Base-by-base conservation (phyloP, 257 asterid genomes). In the Mitragyna speciosa region DNA sequence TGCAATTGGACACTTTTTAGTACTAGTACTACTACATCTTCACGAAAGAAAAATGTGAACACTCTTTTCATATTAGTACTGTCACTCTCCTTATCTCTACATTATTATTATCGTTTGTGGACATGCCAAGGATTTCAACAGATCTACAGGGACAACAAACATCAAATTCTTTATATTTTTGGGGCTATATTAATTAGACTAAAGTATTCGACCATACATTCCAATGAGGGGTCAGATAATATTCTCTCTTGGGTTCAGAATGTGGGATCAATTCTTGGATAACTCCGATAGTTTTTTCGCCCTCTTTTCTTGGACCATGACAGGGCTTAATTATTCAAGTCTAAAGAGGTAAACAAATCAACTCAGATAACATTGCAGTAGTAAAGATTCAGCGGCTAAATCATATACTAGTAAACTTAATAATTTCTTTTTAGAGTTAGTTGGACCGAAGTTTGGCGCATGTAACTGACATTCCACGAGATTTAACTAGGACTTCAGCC, bases 11-110 rank as follows among this genome's bases (percentile, higher is more conserved):
- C 74, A 49, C 56, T 63, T 26, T 36, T 63, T 63, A 63, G 68
- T n/a, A n/a, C 6, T 22, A 17, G 4, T 59, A 8, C 9, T 75
- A 49, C 58, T 75, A 41, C 41, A 30, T 67, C 36, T 4, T 14
- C 72, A 63, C 22, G 1, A 59, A 48, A 71, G 63, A 6, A 68
- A 66, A 66, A 66, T n/a, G 28, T 7, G 0, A 51, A 43, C 54
- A 30, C 45, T 64, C 78, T 72, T 76, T 28, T 56, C 28, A 28
- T 61, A 20, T 71, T 56, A n/a, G 43, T 28, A 12, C 30, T 73
- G 75, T 80, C 83, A 72, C 83, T 73, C 69, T 73, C 68, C n/a
- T 26, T 63, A n/a, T 63, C 68, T 26, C 70, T 33, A n/a, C 49
- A 73, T 73, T n/a, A 80, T 64, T 58, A 67, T 17, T 22, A 31